These are phyloP conservation scores for Incumbomyces delicatus DNA, from an alignment of 2,329 filamentous ascomycete genomes.

Conservation along the genomic window DNA sequence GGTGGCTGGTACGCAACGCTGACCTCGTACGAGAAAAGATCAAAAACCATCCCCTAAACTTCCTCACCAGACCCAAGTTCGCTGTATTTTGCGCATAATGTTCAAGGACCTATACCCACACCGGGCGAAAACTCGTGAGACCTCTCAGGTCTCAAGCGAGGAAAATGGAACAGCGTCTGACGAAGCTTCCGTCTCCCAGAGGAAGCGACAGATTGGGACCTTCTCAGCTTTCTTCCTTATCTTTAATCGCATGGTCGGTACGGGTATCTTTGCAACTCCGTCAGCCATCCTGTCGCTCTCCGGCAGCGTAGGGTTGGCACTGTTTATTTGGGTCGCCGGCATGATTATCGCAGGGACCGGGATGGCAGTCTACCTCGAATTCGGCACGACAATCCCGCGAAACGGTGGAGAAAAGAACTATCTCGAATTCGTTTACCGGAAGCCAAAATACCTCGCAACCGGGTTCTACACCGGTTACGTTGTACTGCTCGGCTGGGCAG, in stretches of 20 bases:
- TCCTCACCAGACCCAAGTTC: too few species aligned
- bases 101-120: too few species aligned
- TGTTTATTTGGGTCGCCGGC: slow-evolving; percentile 47
- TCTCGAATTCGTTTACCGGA: slow-evolving; percentile 44
- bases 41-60: too few species aligned
- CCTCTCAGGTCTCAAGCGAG: too few species aligned
- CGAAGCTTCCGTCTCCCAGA: too few species aligned
- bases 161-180: too few species aligned
- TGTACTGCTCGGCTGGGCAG: slow-evolving; percentile 42
- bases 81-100: too few species aligned
- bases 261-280: slow-evolving; percentile 46
- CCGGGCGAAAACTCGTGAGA: too few species aligned
- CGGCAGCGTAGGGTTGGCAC: slow-evolving; percentile 45
- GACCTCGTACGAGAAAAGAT: too few species aligned
- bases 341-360: slow-evolving; percentile 37
- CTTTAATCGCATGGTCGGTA: slow-evolving; percentile 37
- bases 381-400: slow-evolving; percentile 37
- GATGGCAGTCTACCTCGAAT: slow-evolving; percentile 39
- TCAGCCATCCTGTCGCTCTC: slow-evolving; percentile 47
- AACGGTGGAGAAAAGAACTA: slow-evolving; percentile 46
- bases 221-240: slow-evolving; percentile 34
- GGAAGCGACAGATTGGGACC: too few species aligned
- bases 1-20: too few species aligned
- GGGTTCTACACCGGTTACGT: slow-evolving; percentile 46
- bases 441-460: slow-evolving; percentile 43